These are phyloP conservation scores for Penicillium diatomitis DNA, from an alignment of 495 filamentous ascomycete species.

Conservation along the genomic window DNA sequence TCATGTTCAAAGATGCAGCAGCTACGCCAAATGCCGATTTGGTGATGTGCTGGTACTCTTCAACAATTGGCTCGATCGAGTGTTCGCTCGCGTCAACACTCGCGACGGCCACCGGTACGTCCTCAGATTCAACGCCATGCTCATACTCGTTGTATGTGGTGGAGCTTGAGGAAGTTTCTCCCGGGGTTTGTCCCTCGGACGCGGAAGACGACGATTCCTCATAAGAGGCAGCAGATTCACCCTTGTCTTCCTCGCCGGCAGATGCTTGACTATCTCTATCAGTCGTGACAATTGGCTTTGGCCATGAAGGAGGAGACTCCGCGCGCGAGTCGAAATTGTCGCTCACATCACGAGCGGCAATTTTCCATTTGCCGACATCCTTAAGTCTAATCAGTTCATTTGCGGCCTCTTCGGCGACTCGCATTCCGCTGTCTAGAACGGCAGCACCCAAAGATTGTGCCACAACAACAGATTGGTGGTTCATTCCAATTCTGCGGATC, in stretches of 20 bases:
- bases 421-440: slow-evolving; percentile 70
- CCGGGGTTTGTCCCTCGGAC: background rate
- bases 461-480: slow-evolving; percentile 62
- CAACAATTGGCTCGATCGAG: background rate
- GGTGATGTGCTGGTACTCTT: slow-evolving; percentile 1
- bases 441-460: slow-evolving; percentile 58
- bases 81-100: background rate
- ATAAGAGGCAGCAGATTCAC: background rate
- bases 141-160: too few relatives aligned
- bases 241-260: slow-evolving; percentile 10
- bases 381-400: slow-evolving; percentile 77
- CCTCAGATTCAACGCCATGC: background rate
- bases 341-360: slow-evolving; percentile 62
- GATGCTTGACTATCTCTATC: slow-evolving; percentile 26
- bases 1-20: slow-evolving; percentile 12
- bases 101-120: background rate
- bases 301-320: slow-evolving; percentile 37
- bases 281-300: slow-evolving; percentile 32
- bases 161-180: too few relatives aligned
- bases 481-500: slow-evolving; percentile 59
- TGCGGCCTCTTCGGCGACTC: slow-evolving; percentile 67
- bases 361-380: slow-evolving; percentile 79
- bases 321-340: slow-evolving; percentile 61
- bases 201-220: background rate
- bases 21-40: slow-evolving; percentile 15